A percentile compares a stretch with the other conserved stretches of the same genome.
Conservation (phyloP, 129 eudicot species). For the Helianthus annuus region HanXRQr2.0-SUNRISE NC_035445.2:87614249-87614748, state of each 20-base stretch:
- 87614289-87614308: conserved; percentile 18
- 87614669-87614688: conserved; percentile 10
- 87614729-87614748: conserved; percentile 33
- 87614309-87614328: background rate
- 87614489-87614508: too few species aligned
- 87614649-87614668: background rate
- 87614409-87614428: too few species aligned
- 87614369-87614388: background rate
- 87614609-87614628: background rate
- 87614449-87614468: background rate
- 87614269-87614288: conserved; percentile 22
- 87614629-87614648: background rate
- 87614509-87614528: too few species aligned
- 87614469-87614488: too few species aligned
- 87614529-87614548: too few species aligned
- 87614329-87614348: background rate
- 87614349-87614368: background rate
- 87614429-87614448: too few species aligned
- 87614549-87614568: too few species aligned
- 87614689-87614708: conserved; percentile 34
- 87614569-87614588: too few species aligned
- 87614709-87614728: conserved; percentile 23
- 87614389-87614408: too few species aligned
- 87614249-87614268: conserved; percentile 10
- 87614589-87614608: too few species aligned